Evolutionary conservation across 2,329 filamentous ascomycete species (phyloP).

Genomic region (Dendryphion nanum): DNA sequence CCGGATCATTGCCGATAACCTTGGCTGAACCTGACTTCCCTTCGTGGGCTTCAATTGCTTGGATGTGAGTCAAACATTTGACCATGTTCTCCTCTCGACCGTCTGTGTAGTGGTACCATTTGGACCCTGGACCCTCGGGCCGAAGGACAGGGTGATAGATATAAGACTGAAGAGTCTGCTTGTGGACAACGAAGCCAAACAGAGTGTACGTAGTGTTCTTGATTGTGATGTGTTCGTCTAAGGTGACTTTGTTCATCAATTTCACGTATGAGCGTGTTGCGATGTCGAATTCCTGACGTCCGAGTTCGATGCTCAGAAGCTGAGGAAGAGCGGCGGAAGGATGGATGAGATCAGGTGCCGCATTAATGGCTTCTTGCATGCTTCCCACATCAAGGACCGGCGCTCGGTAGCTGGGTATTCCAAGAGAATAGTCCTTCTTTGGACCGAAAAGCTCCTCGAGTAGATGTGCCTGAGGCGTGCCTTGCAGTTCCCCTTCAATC

Average conservation of each 20-base stretch:
- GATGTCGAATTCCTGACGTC: constrained; percentile 57
- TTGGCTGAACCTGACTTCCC: constrained; percentile 42
- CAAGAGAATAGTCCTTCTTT: constrained; percentile 29
- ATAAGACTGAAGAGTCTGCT: constrained; percentile 57
- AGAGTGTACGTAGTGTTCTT: constrained; percentile 52
- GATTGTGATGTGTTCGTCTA: constrained; percentile 56
- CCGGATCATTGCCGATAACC: constrained; percentile 45
- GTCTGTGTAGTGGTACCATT: constrained; percentile 61
- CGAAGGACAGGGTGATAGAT: constrained; percentile 61
- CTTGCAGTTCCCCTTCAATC: constrained; percentile 52
- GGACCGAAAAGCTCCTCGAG: constrained; percentile 50
- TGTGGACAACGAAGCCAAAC: constrained; percentile 61
- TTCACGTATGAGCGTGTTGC: constrained; percentile 57
- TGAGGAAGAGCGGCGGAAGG: constrained; percentile 41
- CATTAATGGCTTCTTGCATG: constrained; percentile 44
- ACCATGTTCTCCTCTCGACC: constrained; percentile 55
- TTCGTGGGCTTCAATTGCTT: constrained; percentile 53
- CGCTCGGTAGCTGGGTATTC: constrained; percentile 35
- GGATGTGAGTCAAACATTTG: constrained; percentile 55
- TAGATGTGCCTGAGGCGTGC: constrained; percentile 41
- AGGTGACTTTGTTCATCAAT: constrained; percentile 54
- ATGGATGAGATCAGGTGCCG: constrained; percentile 22
- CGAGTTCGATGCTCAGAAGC: constrained; percentile 55
- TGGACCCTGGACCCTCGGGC: constrained; percentile 54
- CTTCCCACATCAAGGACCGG: constrained; percentile 35